A percentile compares a stretch with the other conserved stretches of the same genome.
These are phyloP conservation scores for Halophytophthora batemanensis DNA, from an alignment of 352 stramenopile species.

Conservation along the genomic window DNA sequence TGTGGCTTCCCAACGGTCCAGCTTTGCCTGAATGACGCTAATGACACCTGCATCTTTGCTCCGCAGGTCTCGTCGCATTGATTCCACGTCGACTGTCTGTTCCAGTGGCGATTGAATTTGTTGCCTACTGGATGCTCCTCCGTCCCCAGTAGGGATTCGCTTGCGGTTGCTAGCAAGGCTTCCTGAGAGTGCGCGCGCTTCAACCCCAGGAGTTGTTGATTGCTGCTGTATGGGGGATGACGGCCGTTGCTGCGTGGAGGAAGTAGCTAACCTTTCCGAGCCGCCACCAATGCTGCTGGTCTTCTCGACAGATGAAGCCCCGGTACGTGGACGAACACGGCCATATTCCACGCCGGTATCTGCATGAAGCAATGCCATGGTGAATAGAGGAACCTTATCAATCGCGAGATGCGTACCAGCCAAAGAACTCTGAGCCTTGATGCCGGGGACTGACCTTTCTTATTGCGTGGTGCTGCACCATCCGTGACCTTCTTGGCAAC, in stretches of 20 bases:
- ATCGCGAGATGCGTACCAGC: neutral
- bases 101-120: constrained; percentile 45
- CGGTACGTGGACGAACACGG: constrained; percentile 12
- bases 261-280: constrained; percentile 2
- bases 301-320: constrained; percentile 10
- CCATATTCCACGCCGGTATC: constrained; percentile 34
- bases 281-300: constrained; percentile 1
- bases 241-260: neutral
- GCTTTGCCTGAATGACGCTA: constrained; percentile 49
- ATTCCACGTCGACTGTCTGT: constrained; percentile 12
- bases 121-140: constrained; percentile 5
- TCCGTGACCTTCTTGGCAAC: constrained; percentile 46
- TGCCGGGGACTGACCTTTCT: constrained; percentile 31
- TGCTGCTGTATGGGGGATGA: neutral
- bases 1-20: constrained; percentile 58
- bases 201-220: constrained; percentile 13
- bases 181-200: constrained; percentile 32
- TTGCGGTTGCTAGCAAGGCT: constrained; percentile 67
- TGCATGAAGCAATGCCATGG: constrained; percentile 1
- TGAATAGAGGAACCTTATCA: neutral
- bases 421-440: neutral
- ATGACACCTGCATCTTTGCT: constrained; percentile 37
- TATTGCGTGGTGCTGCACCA: constrained; percentile 49
- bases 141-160: constrained; percentile 26
- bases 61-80: constrained; percentile 33